Evolutionary conservation across 345 rosid genomes (phyloP), one percentile per base, ranked within the genome.

Genomic region (Acer saccharum): DNA sequence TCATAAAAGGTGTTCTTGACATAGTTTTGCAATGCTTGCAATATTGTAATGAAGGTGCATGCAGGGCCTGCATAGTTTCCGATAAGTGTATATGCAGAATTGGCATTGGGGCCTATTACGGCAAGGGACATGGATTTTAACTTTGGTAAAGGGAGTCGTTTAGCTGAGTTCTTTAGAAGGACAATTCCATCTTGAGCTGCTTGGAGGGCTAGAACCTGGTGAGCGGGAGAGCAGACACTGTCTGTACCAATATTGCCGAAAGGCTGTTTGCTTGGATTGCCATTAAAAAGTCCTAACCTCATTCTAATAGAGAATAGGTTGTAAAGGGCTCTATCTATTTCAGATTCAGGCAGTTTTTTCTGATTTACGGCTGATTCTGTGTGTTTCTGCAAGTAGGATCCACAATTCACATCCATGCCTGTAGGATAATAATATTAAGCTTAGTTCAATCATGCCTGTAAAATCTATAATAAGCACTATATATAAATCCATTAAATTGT

Each of bases 371-470:
- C 97, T 44, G 91, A 87, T 83, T 89, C 88, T 20, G 96, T 83
- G 76, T 91, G 86, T 10, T 89, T 79, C 68, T 58, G 89, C 84
- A 93, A 77, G 84, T 87, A 95, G 55, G 90, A 72, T 71, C 98
- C 98, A 32, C 98, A 93, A 80, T 95, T 83, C 66, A 95, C 88
- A 81, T 93, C 99, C 98, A 95, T 90, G 62, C 98, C 96, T 91
- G 89, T 73, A 83, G 32, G 55, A 72, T 50, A 35, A 57, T 8
- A 0, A 48, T 8, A 61, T 71, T 7, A 27, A 25, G 29, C 23
- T 54, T 20, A 20, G 65, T 48, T 29, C 18, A 32, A 46, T 46
- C 3, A 20, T 39, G 8, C 39, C 39, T 14, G n/a, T 52, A 25
- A 18, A 79, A 11, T 16, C 4, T 68, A 32, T 32, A 32, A 44